A percentile compares a stretch with the other conserved stretches of the same genome.
phyloP scores from a whole-genome alignment of 768 basidiomycete genomes.

The Cubamyces lactineus region DNA sequence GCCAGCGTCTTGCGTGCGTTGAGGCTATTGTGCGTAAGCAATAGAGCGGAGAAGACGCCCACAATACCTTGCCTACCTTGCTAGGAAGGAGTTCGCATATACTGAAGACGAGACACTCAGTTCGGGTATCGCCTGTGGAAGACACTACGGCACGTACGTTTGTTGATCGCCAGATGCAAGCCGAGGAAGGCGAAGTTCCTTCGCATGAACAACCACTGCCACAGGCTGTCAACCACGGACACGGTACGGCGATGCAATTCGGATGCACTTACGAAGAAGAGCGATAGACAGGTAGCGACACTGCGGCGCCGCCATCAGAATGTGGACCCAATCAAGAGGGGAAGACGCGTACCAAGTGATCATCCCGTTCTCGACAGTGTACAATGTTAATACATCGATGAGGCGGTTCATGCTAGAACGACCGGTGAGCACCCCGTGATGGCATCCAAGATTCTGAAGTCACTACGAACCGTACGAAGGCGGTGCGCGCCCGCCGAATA shows the following conservation, averaged over 20 bases:
- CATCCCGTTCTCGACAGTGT: constrained; percentile 34
- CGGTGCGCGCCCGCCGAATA: constrained; percentile 28
- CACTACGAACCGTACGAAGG: constrained; percentile 22
- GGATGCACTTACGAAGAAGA: constrained; percentile 29
- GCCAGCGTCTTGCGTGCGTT: constrained; percentile 21
- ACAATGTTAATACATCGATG: constrained; percentile 29
- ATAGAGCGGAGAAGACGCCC: not conserved
- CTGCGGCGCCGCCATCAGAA: constrained; percentile 13
- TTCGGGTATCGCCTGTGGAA: not conserved
- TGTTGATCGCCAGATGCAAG: constrained; percentile 34
- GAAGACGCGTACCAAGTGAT: constrained; percentile 30
- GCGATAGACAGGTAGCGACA: constrained; percentile 26
- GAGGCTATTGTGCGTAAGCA: constrained; percentile 2
- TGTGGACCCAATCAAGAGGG: not conserved
- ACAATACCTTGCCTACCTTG: constrained; percentile 21
- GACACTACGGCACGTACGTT: constrained; percentile 20
- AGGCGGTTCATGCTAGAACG: constrained; percentile 28
- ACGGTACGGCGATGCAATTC: not conserved
- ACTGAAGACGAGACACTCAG: constrained; percentile 16
- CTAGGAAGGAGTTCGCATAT: constrained; percentile 33
- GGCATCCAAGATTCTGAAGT: not conserved
- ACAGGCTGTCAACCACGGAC: no score
- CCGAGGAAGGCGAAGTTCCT: constrained; percentile 32
- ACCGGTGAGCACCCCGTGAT: not conserved
- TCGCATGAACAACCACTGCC: constrained; percentile 32